Percentiles rank a stretch among this genome's conserved stretches.
phyloP scores from a whole-genome alignment of 2,329 filamentous ascomycete genomes.

The Colletotrichum tofieldiae region DNA sequence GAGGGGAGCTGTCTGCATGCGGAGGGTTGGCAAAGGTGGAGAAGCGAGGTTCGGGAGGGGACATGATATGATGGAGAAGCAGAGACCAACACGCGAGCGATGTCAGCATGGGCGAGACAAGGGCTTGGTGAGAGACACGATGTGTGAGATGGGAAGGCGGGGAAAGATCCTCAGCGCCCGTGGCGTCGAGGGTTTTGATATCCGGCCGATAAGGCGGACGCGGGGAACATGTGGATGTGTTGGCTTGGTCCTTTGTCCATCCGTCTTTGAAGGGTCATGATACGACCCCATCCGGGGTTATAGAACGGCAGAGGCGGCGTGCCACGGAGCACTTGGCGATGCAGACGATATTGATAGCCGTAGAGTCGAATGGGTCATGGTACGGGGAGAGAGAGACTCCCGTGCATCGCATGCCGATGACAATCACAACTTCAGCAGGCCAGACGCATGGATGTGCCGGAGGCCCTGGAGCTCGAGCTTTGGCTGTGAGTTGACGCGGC shows the following conservation, averaged over 20 bases:
- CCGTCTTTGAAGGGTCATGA: not conserved
- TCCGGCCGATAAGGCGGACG: not conserved
- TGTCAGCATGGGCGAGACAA: constrained; percentile 12
- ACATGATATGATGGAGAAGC: not conserved
- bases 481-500: not conserved
- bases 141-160: constrained; percentile 10
- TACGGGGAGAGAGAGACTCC: not conserved
- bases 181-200: constrained; percentile 15
- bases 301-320: not conserved
- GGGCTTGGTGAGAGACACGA: constrained; percentile 16
- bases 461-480: not conserved
- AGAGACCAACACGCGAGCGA: constrained; percentile 11
- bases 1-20: constrained; percentile 4
- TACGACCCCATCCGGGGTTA: not conserved
- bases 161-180: constrained; percentile 9
- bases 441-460: not conserved
- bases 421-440: not conserved
- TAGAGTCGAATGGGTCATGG: not conserved
- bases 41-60: not conserved
- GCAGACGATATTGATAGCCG: too few relatives aligned
- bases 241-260: not conserved
- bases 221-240: constrained; percentile 15
- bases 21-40: not conserved
- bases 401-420: not conserved
- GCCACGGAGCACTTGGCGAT: not conserved